phyloP scores from a whole-genome alignment of 208 protist genomes.

The Leishmania turanica region DNA sequence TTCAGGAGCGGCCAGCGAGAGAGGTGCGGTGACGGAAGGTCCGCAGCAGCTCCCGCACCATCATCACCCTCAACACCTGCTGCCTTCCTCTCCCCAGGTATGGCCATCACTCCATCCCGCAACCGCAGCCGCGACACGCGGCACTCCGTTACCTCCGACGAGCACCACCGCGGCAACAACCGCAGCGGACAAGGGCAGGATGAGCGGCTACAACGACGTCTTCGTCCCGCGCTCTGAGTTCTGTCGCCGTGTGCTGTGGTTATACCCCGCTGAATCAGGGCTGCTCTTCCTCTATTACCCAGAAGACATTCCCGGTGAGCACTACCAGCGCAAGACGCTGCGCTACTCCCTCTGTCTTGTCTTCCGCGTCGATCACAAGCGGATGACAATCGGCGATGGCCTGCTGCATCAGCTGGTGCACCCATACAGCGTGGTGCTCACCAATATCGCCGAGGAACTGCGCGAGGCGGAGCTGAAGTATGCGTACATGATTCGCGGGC shows the following conservation, averaged over 20 bases:
- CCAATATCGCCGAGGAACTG: slow-evolving; percentile 78
- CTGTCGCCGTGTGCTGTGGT: slow-evolving; percentile 69
- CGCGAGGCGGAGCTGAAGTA: slow-evolving; percentile 71
- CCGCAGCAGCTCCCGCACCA: not conserved
- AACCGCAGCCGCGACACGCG: slow-evolving; percentile 1
- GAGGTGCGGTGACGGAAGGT: not conserved
- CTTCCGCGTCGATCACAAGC: slow-evolving; percentile 54
- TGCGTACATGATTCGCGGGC: slow-evolving; percentile 71
- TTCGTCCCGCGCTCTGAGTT: slow-evolving; percentile 86
- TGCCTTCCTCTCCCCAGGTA: not conserved
- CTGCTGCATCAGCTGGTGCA: slow-evolving; percentile 58
- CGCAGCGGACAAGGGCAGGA: slow-evolving; percentile 18
- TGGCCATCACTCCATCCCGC: not conserved
- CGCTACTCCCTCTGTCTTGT: slow-evolving; percentile 84
- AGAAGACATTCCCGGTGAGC: slow-evolving; percentile 79
- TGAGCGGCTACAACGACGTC: slow-evolving; percentile 66
- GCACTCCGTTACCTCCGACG: not conserved
- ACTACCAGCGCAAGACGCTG: slow-evolving; percentile 85
- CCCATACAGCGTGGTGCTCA: slow-evolving; percentile 75
- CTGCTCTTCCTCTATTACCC: slow-evolving; percentile 82
- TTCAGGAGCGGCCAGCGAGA: not conserved
- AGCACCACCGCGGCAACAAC: not conserved
- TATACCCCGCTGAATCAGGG: slow-evolving; percentile 69
- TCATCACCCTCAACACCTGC: not conserved
- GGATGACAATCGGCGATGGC: slow-evolving; percentile 56